Evolutionary conservation across 202 grass and related monocot species (phyloP).

Genomic region (Zoysia matrella): DNA sequence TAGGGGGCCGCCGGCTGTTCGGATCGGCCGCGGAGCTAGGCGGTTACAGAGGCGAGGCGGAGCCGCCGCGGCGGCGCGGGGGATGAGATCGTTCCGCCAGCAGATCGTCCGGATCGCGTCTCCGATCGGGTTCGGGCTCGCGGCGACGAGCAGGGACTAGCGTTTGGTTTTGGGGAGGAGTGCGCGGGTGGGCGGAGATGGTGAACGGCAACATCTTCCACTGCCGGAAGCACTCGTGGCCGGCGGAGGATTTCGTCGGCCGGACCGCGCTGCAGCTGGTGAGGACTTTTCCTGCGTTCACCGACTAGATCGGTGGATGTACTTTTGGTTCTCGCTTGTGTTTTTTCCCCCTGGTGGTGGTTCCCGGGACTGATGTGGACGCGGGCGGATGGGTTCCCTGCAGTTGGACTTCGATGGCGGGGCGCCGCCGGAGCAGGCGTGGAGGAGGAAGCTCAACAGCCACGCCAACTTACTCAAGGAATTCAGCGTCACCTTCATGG

Average conservation of each 20-base stretch:
- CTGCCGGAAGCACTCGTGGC: constrained; percentile 92
- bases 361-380: neutral
- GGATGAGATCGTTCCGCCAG: constrained; percentile 21
- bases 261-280: constrained; percentile 58
- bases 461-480: constrained; percentile 96
- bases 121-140: constrained; percentile 7
- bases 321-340: neutral
- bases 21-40: neutral
- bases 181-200: constrained; percentile 51
- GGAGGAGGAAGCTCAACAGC: constrained; percentile 86
- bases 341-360: neutral
- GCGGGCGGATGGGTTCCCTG: constrained; percentile 12
- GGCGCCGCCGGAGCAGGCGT: constrained; percentile 93
- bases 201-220: constrained; percentile 88
- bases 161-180: constrained; percentile 18
- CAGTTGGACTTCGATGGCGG: constrained; percentile 96
- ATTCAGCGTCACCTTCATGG: constrained; percentile 99
- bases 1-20: neutral
- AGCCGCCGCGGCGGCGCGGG: neutral
- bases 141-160: neutral
- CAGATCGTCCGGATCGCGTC: constrained; percentile 42
- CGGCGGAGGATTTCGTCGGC: constrained; percentile 87
- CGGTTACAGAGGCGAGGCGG: neutral
- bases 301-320: neutral
- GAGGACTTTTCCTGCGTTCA: constrained; percentile 20